These are phyloP conservation scores for Hibiscus trionum DNA, from an alignment of 345 rosid genomes.

Conservation along the genomic window DNA sequence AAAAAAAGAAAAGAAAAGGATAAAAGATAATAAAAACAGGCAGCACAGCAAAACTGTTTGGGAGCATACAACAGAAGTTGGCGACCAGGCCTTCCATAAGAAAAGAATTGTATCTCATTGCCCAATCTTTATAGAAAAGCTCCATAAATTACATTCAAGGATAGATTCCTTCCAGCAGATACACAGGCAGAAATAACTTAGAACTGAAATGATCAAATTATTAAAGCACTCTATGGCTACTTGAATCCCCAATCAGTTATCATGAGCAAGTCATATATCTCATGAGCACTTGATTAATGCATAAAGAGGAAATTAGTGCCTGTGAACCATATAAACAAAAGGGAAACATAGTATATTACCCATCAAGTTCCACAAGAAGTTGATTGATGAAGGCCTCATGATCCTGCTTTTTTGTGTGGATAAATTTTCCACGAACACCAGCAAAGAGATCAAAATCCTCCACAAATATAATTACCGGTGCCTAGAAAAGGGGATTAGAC, in stretches of 20 bases:
- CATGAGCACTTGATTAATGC: slow-evolving; percentile 6
- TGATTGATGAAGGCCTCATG: slow-evolving; percentile 96
- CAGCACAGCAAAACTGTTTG: neutral
- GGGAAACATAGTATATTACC: slow-evolving; percentile 42
- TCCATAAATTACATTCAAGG: slow-evolving; percentile 1
- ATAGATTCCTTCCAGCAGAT: neutral
- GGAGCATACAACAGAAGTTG: neutral
- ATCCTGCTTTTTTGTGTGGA: slow-evolving; percentile 87
- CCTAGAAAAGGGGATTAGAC: slow-evolving; percentile 37
- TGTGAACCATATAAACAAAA: slow-evolving; percentile 1
- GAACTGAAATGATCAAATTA: neutral
- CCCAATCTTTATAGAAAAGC: neutral
- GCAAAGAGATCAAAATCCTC: slow-evolving; percentile 98
- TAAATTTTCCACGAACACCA: slow-evolving; percentile 89
- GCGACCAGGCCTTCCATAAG: neutral
- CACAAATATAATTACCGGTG: slow-evolving; percentile 90
- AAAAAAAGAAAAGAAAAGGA: neutral
- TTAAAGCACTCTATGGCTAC: neutral
- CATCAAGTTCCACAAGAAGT: slow-evolving; percentile 97
- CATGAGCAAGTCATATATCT: neutral
- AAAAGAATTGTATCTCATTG: neutral
- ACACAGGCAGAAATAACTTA: neutral
- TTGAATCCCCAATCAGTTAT: neutral
- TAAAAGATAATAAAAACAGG: neutral
- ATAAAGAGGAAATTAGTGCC: neutral